These are phyloP conservation scores for Colletotrichum tropicale DNA, from an alignment of 2,329 filamentous ascomycete genomes.

Conservation along the genomic window DNA sequence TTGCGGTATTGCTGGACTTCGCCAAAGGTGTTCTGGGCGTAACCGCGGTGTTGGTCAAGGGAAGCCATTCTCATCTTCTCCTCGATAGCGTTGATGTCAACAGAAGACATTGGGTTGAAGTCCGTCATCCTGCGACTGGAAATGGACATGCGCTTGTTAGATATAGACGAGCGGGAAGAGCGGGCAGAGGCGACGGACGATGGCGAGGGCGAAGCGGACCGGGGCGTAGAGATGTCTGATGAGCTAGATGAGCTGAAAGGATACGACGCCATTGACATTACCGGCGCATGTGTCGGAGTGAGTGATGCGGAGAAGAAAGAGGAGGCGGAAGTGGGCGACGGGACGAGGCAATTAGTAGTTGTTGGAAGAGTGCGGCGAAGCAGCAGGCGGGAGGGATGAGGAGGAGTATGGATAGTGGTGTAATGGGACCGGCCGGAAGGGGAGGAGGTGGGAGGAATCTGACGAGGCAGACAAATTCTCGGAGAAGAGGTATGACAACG, in stretches of 20 bases:
- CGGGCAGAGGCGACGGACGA: constrained; percentile 51
- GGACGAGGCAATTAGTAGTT: constrained; percentile 20
- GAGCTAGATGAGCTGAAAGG: constrained; percentile 51
- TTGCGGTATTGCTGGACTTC: constrained; percentile 58
- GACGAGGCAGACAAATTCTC: neutral
- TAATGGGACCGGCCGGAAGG: constrained; percentile 17
- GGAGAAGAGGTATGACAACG: neutral
- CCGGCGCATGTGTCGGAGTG: constrained; percentile 20
- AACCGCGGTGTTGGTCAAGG: constrained; percentile 65
- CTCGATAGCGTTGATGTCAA: constrained; percentile 63
- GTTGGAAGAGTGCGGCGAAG: constrained; percentile 14
- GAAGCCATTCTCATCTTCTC: constrained; percentile 64
- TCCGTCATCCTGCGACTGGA: constrained; percentile 55
- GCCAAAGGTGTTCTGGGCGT: constrained; percentile 59
- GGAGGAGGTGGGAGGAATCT: neutral
- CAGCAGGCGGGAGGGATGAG: neutral
- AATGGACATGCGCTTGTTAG: constrained; percentile 56
- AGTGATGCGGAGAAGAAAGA: constrained; percentile 20
- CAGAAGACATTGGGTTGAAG: constrained; percentile 59
- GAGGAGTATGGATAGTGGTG: constrained; percentile 6
- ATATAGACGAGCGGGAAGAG: constrained; percentile 55
- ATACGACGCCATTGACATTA: constrained; percentile 26
- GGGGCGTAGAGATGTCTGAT: constrained; percentile 59
- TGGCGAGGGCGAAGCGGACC: constrained; percentile 55
- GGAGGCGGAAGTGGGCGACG: constrained; percentile 18